Base-by-base conservation (phyloP, 768 basidiomycete species). In the Lanmaoa rubissima region DNA sequence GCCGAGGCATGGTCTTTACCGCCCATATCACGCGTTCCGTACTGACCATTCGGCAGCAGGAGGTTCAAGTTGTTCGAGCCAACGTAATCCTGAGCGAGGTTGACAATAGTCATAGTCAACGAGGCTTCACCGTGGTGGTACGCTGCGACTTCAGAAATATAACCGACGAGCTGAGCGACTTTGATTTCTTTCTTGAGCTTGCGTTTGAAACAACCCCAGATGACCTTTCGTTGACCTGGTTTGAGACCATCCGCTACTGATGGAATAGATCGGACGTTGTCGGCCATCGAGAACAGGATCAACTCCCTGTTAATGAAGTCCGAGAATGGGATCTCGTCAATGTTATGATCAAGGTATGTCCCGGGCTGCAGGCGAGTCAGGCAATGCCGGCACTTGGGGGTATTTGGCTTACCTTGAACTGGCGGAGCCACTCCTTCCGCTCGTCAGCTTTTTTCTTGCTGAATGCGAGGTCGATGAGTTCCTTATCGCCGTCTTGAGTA, bases 381-480 rank as follows among this genome's bases (percentile, higher is more conserved):
- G 38, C 17, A 41, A 50, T 16, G 11, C 19, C n/a, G 6, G 3
- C 4, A 35, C 41, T 47, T 12, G 9, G 21, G 6, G 16, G 24
- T 21, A 21, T 35, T 16, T 14, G 12, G 5, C 75, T 54, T 64
- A 89, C 94, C 79, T 83, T 93, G 76, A 94, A 96, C 58, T 92
- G 87, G 24, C 97, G 82, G 13, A 99, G 76, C 97, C 97, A 99
- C 55, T 99, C 97, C 72, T 99, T 98, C 51, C 97, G 87, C 3
- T 98, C 94, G 57, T 99, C 97, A 0, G 94, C 92, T 69, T 96
- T 98, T 80, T 98, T 98, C 84, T 98, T 99, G 78, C 93, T 98
- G 79, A 99, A 99, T 0, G 97, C 97, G 54, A 99, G 86, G 40
- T 99, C 97, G 58, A 99, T 96, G 36, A 98, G 80, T 8, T 86